Percentiles rank a stretch among this genome's conserved stretches.
These are phyloP conservation scores for Pythium monospermum DNA, from an alignment of 352 stramenopile genomes.

Conservation along the genomic window DNA sequence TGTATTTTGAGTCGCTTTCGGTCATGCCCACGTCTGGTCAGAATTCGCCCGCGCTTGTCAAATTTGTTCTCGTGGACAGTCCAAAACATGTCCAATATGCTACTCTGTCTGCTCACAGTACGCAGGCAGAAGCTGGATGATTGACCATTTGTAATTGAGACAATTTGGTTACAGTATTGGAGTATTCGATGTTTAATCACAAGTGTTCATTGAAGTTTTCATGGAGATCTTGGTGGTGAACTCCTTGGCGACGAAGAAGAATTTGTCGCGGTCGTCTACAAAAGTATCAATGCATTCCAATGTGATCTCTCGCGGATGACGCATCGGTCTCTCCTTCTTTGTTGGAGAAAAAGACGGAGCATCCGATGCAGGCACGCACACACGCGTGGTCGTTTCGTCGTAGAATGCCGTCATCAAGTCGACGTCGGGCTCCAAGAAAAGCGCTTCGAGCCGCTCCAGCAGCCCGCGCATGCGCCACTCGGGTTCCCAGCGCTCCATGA, in stretches of 20 bases:
- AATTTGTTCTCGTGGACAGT: too few species aligned
- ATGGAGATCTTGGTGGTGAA: constrained; percentile 28
- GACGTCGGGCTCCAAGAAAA: constrained; percentile 35
- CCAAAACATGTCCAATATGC: too few species aligned
- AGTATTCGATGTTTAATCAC: too few species aligned
- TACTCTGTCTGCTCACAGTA: too few species aligned
- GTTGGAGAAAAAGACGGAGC: not conserved
- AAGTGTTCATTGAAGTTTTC: too few species aligned
- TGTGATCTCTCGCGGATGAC: constrained; percentile 45
- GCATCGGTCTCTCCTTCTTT: constrained; percentile 22
- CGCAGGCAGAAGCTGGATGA: too few species aligned
- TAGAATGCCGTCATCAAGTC: constrained; percentile 42
- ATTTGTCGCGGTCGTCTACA: constrained; percentile 28
- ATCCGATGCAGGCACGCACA: constrained; percentile 9
- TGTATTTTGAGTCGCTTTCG: too few species aligned
- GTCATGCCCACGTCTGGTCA: too few species aligned
- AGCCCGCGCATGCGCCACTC: constrained; percentile 52
- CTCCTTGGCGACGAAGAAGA: constrained; percentile 27
- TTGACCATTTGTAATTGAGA: too few species aligned
- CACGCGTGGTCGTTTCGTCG: constrained; percentile 27
- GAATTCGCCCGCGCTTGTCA: too few species aligned
- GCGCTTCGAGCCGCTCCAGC: constrained; percentile 35
- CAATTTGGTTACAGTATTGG: too few species aligned
- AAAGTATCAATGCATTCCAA: constrained; percentile 51
- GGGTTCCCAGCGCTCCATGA: constrained; percentile 40